Conservation (phyloP, 1,284 basidiomycete genomes). For the Irpex sp. region DNA sequence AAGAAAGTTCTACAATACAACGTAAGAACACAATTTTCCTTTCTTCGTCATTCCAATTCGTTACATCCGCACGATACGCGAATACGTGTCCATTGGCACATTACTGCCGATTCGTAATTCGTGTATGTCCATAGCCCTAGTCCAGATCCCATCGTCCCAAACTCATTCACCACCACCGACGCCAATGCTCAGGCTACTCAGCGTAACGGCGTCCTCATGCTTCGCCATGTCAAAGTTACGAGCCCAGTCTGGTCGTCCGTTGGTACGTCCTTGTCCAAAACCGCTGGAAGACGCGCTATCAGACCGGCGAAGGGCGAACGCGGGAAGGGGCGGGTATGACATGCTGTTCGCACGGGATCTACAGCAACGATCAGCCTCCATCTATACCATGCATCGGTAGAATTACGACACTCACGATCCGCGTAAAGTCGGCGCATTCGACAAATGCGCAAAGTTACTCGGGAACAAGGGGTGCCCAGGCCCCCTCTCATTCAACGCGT, state of each 20-base stretch:
- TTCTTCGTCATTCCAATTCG: too few relatives aligned
- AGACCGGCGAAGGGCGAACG: conserved; percentile 13
- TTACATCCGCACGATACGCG: too few relatives aligned
- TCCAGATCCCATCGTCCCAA: background rate
- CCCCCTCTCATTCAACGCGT: conserved; percentile 40
- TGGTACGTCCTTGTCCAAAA: conserved; percentile 3
- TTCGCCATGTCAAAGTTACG: conserved; percentile 27
- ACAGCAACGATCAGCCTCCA: background rate
- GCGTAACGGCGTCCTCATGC: conserved; percentile 31
- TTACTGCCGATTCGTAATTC: background rate
- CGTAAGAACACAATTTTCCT: too few relatives aligned
- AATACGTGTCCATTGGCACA: background rate
- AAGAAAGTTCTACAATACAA: too few relatives aligned
- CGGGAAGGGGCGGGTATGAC: conserved; percentile 24
- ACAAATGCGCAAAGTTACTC: conserved; percentile 50
- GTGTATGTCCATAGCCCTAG: background rate
- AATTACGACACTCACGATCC: conserved; percentile 52
- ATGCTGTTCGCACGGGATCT: conserved; percentile 23
- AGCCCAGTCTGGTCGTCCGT: conserved; percentile 27
- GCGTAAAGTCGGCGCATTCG: conserved; percentile 49
- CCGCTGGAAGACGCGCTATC: conserved; percentile 3
- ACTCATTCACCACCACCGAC: background rate
- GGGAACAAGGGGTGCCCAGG: conserved; percentile 65
- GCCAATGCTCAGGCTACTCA: conserved; percentile 21
- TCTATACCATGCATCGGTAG: too few relatives aligned